A percentile compares a stretch with the other conserved stretches of the same genome.
Evolutionary conservation across 441 rosid genomes (phyloP).

Genomic region (Syzygium malaccense): DNA sequence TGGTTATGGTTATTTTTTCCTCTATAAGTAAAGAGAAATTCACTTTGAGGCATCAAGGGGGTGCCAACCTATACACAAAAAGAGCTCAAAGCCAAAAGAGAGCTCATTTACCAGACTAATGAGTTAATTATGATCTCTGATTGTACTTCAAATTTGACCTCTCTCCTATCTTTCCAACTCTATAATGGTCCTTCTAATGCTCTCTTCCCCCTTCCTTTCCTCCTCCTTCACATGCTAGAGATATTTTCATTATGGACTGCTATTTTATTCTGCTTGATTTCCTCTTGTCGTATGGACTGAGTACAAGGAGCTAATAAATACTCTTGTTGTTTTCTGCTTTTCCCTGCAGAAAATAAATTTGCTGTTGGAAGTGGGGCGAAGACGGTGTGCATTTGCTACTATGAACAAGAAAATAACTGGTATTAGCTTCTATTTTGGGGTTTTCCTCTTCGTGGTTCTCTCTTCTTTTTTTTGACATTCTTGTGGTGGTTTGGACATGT

Average conservation of each 20-base stretch:
- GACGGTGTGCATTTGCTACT: constrained; percentile 95
- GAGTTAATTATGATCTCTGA: neutral
- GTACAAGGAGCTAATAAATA: neutral
- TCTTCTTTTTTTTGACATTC: neutral
- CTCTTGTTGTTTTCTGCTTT: neutral
- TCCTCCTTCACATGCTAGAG: neutral
- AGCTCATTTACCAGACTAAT: neutral
- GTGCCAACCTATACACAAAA: neutral
- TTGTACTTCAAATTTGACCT: neutral
- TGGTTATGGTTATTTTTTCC: neutral
- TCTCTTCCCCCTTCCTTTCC: neutral
- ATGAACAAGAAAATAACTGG: constrained; percentile 98
- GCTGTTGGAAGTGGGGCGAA: constrained; percentile 99
- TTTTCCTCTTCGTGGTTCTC: neutral
- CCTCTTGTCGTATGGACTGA: neutral
- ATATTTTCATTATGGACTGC: neutral
- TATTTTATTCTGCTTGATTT: neutral
- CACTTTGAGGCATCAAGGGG: neutral
- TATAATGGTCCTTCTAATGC: neutral
- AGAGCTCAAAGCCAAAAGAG: neutral
- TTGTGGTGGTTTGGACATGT: neutral
- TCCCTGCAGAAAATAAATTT: constrained; percentile 79
- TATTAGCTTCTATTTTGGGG: constrained; percentile 11
- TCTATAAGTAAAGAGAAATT: neutral
- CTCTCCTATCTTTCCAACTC: neutral